Evolutionary conservation across 306 rosid genomes (phyloP).

Genomic region (Acmispon strigosus): DNA sequence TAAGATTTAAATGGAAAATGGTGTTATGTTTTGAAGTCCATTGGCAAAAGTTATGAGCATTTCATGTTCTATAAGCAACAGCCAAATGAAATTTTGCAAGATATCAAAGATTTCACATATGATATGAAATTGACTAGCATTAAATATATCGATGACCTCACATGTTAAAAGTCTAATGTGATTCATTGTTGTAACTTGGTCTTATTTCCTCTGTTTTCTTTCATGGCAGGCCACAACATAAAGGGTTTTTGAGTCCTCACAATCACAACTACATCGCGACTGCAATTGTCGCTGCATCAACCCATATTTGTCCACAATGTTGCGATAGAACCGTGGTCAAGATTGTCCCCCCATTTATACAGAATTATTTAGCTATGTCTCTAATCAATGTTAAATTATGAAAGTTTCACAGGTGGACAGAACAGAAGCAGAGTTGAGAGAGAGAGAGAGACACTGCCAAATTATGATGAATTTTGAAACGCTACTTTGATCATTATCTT

Average conservation of each 20-base stretch:
- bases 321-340: too few species aligned
- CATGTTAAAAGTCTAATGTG: too few species aligned
- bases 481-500: constrained; percentile 15
- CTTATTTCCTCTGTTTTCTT: constrained; percentile 1
- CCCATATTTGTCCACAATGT: too few species aligned
- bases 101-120: not conserved
- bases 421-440: not conserved
- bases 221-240: not conserved
- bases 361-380: too few species aligned
- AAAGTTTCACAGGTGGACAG: not conserved
- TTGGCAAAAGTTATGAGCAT: not conserved
- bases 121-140: not conserved
- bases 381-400: not conserved
- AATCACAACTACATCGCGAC: too few species aligned
- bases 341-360: too few species aligned
- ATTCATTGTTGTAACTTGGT: not conserved
- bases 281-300: too few species aligned
- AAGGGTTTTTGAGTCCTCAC: too few species aligned
- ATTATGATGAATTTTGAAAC: not conserved
- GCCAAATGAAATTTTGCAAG: not conserved
- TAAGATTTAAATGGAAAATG: not conserved
- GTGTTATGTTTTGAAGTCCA: not conserved
- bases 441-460: not conserved
- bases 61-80: not conserved
- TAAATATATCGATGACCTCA: not conserved